Conservation (phyloP, 305 asterid genomes). For the Fraxinus nigra region DNA sequence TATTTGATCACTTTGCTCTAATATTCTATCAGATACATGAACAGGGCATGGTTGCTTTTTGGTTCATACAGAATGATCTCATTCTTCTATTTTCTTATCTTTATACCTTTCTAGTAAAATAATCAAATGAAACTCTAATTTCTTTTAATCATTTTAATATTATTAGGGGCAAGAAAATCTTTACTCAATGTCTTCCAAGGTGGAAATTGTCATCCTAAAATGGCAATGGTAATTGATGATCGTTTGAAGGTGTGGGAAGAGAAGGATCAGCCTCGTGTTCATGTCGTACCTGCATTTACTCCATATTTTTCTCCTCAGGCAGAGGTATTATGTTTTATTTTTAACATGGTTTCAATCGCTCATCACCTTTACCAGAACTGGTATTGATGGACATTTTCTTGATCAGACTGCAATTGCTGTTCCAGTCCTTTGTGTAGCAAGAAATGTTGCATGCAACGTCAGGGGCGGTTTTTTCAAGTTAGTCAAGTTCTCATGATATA, state of each 20-base stretch:
- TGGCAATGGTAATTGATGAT: constrained; percentile 99
- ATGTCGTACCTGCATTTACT: constrained; percentile 92
- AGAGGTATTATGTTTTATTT: constrained; percentile 55
- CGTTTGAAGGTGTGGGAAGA: constrained; percentile 98
- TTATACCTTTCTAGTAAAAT: constrained; percentile 13
- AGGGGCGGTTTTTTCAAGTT: constrained; percentile 95
- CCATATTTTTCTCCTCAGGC: constrained; percentile 99
- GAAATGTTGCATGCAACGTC: constrained; percentile 98
- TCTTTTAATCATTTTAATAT: background rate
- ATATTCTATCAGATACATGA: background rate
- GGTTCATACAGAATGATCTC: constrained; percentile 1
- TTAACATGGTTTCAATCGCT: constrained; percentile 17
- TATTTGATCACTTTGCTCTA: background rate
- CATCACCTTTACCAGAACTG: background rate
- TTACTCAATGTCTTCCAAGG: constrained; percentile 79
- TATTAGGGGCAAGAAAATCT: constrained; percentile 81
- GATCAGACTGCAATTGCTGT: constrained; percentile 78
- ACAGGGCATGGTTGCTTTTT: background rate
- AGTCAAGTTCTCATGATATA: constrained; percentile 32
- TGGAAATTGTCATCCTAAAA: constrained; percentile 90
- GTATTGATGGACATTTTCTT: constrained; percentile 21
- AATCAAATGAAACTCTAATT: background rate
- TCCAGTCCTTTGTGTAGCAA: constrained; percentile 94
- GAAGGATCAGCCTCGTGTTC: constrained; percentile 95
- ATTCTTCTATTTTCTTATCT: background rate